A percentile compares a stretch with the other conserved stretches of the same genome.
These are phyloP conservation scores for Mortierella sp. DNA, from an alignment of 371 early-diverging fungal genomes.

Conservation along the genomic window DNA sequence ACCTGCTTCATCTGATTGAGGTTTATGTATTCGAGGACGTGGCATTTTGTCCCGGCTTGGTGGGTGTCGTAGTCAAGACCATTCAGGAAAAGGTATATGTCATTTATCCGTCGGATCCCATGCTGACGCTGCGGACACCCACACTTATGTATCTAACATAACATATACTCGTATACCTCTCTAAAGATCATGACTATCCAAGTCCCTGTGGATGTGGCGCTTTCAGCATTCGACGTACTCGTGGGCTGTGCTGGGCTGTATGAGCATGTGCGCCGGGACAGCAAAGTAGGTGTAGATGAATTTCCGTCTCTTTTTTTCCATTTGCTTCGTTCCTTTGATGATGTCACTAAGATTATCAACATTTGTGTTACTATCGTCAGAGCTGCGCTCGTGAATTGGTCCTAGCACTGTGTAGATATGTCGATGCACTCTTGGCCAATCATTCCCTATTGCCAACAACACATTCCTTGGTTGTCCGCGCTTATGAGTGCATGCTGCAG, in stretches of 20 bases:
- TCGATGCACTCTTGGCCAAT: conserved; percentile 67
- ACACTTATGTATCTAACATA: background rate
- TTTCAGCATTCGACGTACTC: conserved; percentile 77
- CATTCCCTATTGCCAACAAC: conserved; percentile 54
- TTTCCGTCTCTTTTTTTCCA: background rate
- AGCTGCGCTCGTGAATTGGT: conserved; percentile 78
- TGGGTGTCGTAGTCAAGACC: conserved; percentile 74
- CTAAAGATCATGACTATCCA: conserved; percentile 70
- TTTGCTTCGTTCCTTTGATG: no score
- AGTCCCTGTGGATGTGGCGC: conserved; percentile 73
- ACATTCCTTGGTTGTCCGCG: conserved; percentile 72
- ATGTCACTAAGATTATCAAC: conserved; percentile 2
- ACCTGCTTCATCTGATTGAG: conserved; percentile 74
- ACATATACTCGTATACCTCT: background rate
- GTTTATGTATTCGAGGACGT: conserved; percentile 85
- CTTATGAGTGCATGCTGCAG: conserved; percentile 81
- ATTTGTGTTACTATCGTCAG: conserved; percentile 46
- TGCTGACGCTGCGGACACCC: no score
- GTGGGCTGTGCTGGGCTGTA: conserved; percentile 74
- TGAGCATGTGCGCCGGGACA: conserved; percentile 75
- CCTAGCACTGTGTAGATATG: conserved; percentile 75
- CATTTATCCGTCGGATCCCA: no score
- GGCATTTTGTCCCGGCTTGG: conserved; percentile 78
- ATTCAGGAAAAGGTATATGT: conserved; percentile 83
- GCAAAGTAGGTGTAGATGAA: conserved; percentile 68